Evolutionary conservation across 441 rosid species (phyloP), one percentile per base, ranked within the genome.

Genomic region (Erodium chrysanthum): DNA sequence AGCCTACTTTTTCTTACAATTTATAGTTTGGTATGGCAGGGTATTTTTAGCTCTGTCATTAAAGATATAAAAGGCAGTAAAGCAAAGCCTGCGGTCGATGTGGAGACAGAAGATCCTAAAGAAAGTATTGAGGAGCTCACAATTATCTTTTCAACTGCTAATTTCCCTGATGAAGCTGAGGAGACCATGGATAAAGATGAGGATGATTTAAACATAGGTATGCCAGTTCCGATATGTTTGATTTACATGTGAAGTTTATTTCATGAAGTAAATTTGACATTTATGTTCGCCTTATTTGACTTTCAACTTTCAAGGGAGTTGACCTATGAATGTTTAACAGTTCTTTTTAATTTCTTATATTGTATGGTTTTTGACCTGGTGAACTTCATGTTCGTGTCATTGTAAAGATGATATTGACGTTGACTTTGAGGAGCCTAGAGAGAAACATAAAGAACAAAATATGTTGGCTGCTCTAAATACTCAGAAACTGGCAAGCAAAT

Each of bases 11-110:
- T 7, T 29, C 1, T 35, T 35, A 61, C 25, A 23, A 11, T 20
- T 21, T 46, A 14, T 29, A 65, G 42, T 73, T 74, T 73, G 65
- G 69, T 42, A 48, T 79, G 40, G 7, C 66, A 89, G 98, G 88
- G 98, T 42, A 75, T 93, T 65, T 93, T 93, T 77, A 83, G 95
- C 75, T 89, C 92, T 15, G 88, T 92, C 22, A 82, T 90, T 74
- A 85, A 79, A 74, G 87, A 83, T 42, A 71, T 82, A 5, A 78
- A 74, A 73, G 80, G 88, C 71, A 77, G 79, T 58, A 90, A 85
- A 81, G 48, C 82, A 0, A 89, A 90, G 81, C 88, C 75, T 10
- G 72, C 64, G 48, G 71, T 69, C 20, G 91, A 84, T 29, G 29
- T 71, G 56, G 91, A 90, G 76, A 78, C 85, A 67, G 97, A 87